Percentiles rank a stretch among this genome's conserved stretches.
phyloP scores from a whole-genome alignment of 2,329 filamentous ascomycete genomes.

The Chaetomiaceae sp. region DNA sequence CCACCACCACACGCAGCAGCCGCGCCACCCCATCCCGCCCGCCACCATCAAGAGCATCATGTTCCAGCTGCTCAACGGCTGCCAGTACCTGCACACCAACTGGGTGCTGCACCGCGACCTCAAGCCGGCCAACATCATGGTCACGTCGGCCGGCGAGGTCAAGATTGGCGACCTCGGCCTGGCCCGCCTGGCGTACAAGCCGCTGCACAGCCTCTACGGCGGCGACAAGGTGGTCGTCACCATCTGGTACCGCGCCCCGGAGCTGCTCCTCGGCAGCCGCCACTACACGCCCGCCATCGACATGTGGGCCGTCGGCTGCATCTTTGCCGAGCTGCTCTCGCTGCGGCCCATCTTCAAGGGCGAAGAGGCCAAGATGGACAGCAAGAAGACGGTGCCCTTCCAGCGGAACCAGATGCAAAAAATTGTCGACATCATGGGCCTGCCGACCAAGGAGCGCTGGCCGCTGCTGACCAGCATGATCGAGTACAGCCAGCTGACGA shows the following conservation, averaged over 20 bases:
- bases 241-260: conserved; percentile 97
- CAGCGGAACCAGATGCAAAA: conserved; percentile 99
- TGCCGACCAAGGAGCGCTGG: conserved; percentile 87
- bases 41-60: conserved; percentile 88
- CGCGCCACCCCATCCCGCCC: conserved; percentile 81
- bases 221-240: conserved; percentile 98
- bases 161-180: conserved; percentile 94
- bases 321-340: conserved; percentile 89
- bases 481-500: conserved; percentile 69
- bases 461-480: conserved; percentile 79
- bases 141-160: conserved; percentile 82
- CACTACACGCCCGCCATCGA: conserved; percentile 98
- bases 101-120: conserved; percentile 97
- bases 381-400: conserved; percentile 94
- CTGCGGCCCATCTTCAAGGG: conserved; percentile 96
- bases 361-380: conserved; percentile 98
- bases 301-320: conserved; percentile 96
- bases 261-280: conserved; percentile 83
- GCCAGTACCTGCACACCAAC: conserved; percentile 90
- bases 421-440: conserved; percentile 92
- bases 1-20: conserved; percentile 89
- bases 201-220: conserved; percentile 81
- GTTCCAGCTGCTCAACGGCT: conserved; percentile 90
- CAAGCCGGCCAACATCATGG: conserved; percentile 98
- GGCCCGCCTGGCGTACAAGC: conserved; percentile 89